A percentile compares a stretch with the other conserved stretches of the same genome.
phyloP scores from a whole-genome alignment of 805 yeast species.

The Metschnikowia peoriensis region DNA sequence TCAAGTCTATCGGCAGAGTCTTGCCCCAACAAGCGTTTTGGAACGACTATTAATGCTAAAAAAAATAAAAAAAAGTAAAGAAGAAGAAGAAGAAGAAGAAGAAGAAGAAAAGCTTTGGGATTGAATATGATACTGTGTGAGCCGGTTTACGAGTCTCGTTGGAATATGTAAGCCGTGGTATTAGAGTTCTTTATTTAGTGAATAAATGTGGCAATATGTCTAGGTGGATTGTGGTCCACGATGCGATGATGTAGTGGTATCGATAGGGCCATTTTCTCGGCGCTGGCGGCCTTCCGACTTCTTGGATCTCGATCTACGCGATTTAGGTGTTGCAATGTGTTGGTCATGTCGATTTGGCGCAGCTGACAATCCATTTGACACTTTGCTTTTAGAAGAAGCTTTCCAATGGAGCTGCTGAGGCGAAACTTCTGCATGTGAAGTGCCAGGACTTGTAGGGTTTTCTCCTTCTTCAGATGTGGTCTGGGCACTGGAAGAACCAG shows the following conservation, averaged over 20 bases:
- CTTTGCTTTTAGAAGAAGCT: neutral
- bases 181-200: neutral
- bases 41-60: neutral
- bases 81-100: too few relatives aligned
- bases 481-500: neutral
- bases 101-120: too few relatives aligned
- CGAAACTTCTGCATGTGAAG: neutral
- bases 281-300: neutral
- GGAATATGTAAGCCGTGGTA: neutral
- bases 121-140: too few relatives aligned
- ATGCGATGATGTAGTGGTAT: neutral
- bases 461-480: neutral
- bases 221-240: neutral
- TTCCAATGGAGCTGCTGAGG: neutral
- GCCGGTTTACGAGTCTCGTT: too few relatives aligned
- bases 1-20: neutral
- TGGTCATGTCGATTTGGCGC: constrained; percentile 2
- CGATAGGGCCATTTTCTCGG: neutral
- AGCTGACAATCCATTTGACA: neutral
- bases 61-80: neutral
- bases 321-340: neutral
- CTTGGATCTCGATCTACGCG: neutral
- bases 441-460: neutral
- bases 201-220: neutral
- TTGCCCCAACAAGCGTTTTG: constrained; percentile 2